phyloP scores from a whole-genome alignment of 1,284 basidiomycete genomes.

The Albatrellus sp. region DNA sequence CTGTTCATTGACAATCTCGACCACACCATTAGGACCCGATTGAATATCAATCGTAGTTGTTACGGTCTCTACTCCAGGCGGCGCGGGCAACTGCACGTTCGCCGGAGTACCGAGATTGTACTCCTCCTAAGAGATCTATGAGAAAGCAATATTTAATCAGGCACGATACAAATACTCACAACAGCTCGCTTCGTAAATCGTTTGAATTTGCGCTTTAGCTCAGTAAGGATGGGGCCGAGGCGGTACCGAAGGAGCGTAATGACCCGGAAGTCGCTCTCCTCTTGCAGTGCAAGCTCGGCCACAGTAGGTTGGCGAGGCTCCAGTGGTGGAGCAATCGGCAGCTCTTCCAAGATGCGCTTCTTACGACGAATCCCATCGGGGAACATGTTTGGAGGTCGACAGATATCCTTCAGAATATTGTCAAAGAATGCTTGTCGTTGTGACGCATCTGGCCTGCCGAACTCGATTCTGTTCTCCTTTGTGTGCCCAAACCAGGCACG shows the following conservation, averaged over 20 bases:
- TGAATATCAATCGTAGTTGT: constrained; percentile 29
- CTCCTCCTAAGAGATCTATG: constrained; percentile 41
- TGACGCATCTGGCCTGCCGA: constrained; percentile 36
- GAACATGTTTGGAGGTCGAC: constrained; percentile 77
- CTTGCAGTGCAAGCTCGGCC: constrained; percentile 75
- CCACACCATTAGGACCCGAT: constrained; percentile 26
- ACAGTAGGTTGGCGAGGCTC: constrained; percentile 77
- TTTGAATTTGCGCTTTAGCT: constrained; percentile 90
- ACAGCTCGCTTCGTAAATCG: constrained; percentile 77
- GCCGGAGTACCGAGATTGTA: constrained; percentile 35
- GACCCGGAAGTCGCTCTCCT: constrained; percentile 70
- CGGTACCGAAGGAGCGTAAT: constrained; percentile 81
- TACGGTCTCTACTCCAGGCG: constrained; percentile 10
- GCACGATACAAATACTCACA: constrained; percentile 31
- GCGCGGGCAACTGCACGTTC: neutral
- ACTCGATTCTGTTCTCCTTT: constrained; percentile 62
- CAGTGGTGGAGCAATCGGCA: constrained; percentile 84
- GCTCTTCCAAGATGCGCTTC: constrained; percentile 75
- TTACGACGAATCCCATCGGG: constrained; percentile 82
- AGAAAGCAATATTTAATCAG: neutral
- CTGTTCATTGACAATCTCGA: constrained; percentile 32
- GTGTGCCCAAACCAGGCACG: constrained; percentile 83
- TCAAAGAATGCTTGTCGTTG: constrained; percentile 76
- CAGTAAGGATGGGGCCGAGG: constrained; percentile 76
- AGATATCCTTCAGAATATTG: constrained; percentile 55